These are phyloP conservation scores for Daldinia sp. DNA, from an alignment of 2,329 filamentous ascomycete species.

Conservation along the genomic window DNA sequence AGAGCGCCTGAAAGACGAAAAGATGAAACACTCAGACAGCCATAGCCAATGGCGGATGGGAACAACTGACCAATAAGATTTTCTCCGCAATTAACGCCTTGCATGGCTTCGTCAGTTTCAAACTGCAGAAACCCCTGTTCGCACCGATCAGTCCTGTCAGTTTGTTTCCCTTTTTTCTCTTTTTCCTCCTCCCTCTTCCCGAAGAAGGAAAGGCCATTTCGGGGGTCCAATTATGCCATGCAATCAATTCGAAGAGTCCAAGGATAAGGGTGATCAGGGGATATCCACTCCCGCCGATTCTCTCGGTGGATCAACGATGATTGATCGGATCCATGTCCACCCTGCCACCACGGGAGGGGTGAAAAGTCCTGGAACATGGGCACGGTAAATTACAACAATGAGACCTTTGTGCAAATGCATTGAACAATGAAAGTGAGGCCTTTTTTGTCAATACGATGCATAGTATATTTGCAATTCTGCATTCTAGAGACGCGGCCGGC, in stretches of 20 bases:
- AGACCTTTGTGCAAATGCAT: conserved; percentile 27
- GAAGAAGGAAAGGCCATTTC: conserved; percentile 20
- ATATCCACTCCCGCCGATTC: conserved; percentile 25
- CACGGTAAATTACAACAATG: conserved; percentile 29
- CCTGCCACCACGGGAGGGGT: conserved; percentile 12
- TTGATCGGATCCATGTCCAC: conserved; percentile 24
- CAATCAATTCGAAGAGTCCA: conserved; percentile 31
- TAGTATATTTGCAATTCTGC: neutral
- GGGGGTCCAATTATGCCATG: neutral
- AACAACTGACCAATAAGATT: conserved; percentile 40
- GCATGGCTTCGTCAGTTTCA: conserved; percentile 38
- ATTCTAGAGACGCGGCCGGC: conserved; percentile 5
- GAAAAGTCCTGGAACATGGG: conserved; percentile 22
- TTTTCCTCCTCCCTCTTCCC: conserved; percentile 8
- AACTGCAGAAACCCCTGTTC: conserved; percentile 24
- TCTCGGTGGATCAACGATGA: conserved; percentile 11
- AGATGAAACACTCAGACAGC: conserved; percentile 41
- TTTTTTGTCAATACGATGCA: conserved; percentile 6
- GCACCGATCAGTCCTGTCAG: conserved; percentile 2
- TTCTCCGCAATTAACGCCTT: conserved; percentile 32
- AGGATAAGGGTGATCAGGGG: conserved; percentile 20
- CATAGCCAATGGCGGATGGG: conserved; percentile 34
- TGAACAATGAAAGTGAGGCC: conserved; percentile 21
- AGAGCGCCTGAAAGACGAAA: conserved; percentile 23
- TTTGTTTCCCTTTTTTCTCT: conserved; percentile 27